Evolutionary conservation across 2,329 filamentous ascomycete genomes (phyloP).

Genomic region (Nectriaceae sp.): DNA sequence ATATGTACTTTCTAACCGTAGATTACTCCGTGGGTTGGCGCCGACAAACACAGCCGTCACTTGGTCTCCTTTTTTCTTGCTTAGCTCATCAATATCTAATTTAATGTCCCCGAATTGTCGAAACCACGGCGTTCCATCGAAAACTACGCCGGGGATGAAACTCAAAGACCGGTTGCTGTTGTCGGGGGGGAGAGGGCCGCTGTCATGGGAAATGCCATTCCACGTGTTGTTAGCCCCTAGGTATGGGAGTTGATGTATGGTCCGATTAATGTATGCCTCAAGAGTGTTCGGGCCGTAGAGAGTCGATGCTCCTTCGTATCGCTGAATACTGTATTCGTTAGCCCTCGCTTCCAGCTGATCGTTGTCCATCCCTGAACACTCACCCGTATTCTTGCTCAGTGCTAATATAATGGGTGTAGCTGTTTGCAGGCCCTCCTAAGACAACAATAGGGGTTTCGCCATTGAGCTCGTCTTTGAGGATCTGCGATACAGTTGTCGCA

Average conservation of each 20-base stretch:
- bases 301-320: constrained; percentile 89
- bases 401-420: constrained; percentile 78
- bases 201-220: constrained; percentile 24
- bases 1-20: constrained; percentile 76
- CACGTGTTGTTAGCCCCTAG: neutral
- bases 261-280: constrained; percentile 84
- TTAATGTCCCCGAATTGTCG: constrained; percentile 70
- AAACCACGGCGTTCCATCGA: constrained; percentile 66
- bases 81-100: constrained; percentile 46
- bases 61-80: constrained; percentile 58
- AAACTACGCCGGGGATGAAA: constrained; percentile 78
- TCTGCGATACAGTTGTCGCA: constrained; percentile 46
- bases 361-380: constrained; percentile 20
- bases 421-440: constrained; percentile 84
- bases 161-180: constrained; percentile 73
- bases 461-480: constrained; percentile 43
- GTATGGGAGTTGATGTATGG: constrained; percentile 67
- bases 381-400: constrained; percentile 65
- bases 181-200: constrained; percentile 69
- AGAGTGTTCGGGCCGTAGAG: constrained; percentile 83
- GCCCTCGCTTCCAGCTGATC: neutral
- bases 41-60: constrained; percentile 74
- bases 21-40: constrained; percentile 85
- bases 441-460: constrained; percentile 67
- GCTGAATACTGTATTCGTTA: constrained; percentile 59